A percentile compares a stretch with the other conserved stretches of the same genome.
phyloP scores from a whole-genome alignment of 2,329 filamentous ascomycete species.

The Didymella pinodella region DNA sequence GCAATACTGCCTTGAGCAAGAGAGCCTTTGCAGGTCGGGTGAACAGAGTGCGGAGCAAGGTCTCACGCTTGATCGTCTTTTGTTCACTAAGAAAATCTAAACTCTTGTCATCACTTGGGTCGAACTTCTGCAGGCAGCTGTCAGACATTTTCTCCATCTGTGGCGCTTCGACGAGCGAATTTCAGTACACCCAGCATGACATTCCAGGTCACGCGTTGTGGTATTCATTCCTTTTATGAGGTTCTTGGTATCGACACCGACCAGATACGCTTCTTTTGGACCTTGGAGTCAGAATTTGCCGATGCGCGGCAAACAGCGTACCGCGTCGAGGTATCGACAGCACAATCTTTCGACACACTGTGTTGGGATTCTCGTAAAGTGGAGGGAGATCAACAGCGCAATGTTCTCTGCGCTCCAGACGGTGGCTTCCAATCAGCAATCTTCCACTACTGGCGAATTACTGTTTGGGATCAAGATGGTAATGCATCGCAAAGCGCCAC shows the following conservation, averaged over 20 bases:
- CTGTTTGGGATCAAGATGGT: slow-evolving; percentile 49
- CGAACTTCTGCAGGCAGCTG: background rate
- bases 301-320: slow-evolving; percentile 46
- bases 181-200: slow-evolving; percentile 15
- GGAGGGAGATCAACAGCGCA: slow-evolving; percentile 33
- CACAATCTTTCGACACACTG: slow-evolving; percentile 16
- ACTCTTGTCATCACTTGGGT: background rate
- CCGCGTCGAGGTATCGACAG: slow-evolving; percentile 29
- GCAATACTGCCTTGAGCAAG: background rate
- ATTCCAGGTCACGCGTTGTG: slow-evolving; percentile 44
- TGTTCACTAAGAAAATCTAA: background rate
- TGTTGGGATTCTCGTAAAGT: slow-evolving; percentile 36
- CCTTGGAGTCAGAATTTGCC: slow-evolving; percentile 40
- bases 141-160: background rate
- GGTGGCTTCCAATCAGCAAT: slow-evolving; percentile 50
- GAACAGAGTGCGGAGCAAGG: background rate
- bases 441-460: slow-evolving; percentile 50
- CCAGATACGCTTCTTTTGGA: slow-evolving; percentile 50
- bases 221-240: slow-evolving; percentile 53
- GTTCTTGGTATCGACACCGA: slow-evolving; percentile 52
- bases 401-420: slow-evolving; percentile 40
- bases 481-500: slow-evolving; percentile 31
- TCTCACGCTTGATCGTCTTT: background rate
- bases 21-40: background rate
- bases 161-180: background rate